Percentiles rank a stretch among this genome's conserved stretches.
These are phyloP conservation scores for Schoenoplectus tabernaemontani DNA, from an alignment of 202 grass and related monocot genomes.

Conservation along the genomic window DNA sequence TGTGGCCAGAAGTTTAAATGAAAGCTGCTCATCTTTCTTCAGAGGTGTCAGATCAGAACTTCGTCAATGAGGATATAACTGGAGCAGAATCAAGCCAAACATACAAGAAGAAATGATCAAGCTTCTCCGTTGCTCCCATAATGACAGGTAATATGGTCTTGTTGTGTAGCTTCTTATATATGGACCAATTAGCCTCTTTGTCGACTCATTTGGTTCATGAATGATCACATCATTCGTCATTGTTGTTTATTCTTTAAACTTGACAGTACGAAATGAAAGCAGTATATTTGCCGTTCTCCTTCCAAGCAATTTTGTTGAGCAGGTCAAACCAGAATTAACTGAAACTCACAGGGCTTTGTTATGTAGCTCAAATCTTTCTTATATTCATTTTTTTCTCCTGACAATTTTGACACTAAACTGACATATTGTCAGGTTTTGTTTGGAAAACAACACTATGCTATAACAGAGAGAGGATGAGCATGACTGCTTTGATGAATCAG, in stretches of 20 bases:
- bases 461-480: not conserved
- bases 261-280: not conserved
- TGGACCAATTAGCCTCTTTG: not conserved
- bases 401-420: not conserved
- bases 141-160: constrained; percentile 38
- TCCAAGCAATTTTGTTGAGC: not conserved
- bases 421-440: not conserved
- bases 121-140: constrained; percentile 7
- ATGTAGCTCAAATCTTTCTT: not conserved
- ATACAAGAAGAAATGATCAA: constrained; percentile 33
- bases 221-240: not conserved
- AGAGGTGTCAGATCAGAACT: constrained; percentile 91
- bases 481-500: not conserved
- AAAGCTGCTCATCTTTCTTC: constrained; percentile 41
- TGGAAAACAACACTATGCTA: not conserved
- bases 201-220: not conserved
- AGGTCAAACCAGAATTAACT: not conserved
- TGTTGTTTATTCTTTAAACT: not conserved
- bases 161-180: not conserved
- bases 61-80: constrained; percentile 35
- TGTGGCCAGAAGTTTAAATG: constrained; percentile 38
- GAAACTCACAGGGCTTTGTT: not conserved
- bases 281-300: not conserved
- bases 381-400: not conserved
- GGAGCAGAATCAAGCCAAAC: constrained; percentile 20